phyloP scores from a whole-genome alignment of 495 filamentous ascomycete species.

The Podospora australis region DNA sequence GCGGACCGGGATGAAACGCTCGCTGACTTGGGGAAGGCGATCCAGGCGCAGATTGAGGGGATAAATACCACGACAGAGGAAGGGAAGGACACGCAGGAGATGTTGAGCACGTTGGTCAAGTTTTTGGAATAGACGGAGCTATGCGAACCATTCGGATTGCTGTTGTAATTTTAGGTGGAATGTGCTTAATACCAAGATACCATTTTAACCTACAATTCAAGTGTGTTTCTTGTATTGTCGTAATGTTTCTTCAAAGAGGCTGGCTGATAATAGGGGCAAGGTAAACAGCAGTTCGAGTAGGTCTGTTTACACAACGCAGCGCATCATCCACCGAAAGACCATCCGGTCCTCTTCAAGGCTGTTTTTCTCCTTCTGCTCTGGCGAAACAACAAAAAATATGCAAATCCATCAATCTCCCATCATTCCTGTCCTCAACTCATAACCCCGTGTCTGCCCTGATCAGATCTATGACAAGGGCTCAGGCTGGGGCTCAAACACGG shows the following conservation, averaged over 20 bases:
- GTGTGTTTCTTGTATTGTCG: too few species aligned
- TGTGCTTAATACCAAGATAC: conserved; percentile 18
- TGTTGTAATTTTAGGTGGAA: conserved; percentile 5
- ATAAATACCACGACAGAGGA: conserved; percentile 50
- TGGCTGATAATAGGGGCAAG: too few species aligned
- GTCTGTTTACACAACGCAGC: too few species aligned
- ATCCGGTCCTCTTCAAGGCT: too few species aligned
- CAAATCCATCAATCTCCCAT: background rate
- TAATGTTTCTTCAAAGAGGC: too few species aligned
- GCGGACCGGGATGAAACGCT: conserved; percentile 63
- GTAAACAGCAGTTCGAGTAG: too few species aligned
- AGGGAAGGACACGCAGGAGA: conserved; percentile 57
- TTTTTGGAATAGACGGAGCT: conserved; percentile 47
- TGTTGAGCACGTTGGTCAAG: conserved; percentile 61
- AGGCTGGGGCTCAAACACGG: conserved; percentile 49
- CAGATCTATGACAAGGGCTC: conserved; percentile 9
- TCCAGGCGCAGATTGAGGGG: conserved; percentile 63
- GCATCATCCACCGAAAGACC: too few species aligned
- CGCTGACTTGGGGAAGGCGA: conserved; percentile 54
- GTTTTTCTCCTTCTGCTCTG: background rate
- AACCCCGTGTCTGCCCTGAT: too few species aligned
- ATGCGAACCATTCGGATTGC: too few species aligned
- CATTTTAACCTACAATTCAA: too few species aligned
- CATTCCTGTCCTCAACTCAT: background rate
- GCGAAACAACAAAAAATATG: background rate